Conservation (phyloP, 768 basidiomycete species). For the Gymnopilus junonius region DNA sequence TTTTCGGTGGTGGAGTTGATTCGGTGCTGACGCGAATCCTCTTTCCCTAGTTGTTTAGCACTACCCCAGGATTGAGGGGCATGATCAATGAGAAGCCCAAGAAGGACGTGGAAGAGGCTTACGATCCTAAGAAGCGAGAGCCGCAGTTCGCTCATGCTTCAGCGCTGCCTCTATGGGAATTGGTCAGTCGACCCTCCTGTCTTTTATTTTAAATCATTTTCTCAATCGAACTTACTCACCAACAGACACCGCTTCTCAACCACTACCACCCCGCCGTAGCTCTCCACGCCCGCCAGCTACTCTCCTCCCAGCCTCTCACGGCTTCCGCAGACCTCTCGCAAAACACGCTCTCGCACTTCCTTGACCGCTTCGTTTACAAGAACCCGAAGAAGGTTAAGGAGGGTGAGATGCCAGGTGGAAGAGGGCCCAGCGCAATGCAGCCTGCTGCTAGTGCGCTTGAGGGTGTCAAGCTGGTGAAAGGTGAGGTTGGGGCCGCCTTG, state of each 20-base stretch:
- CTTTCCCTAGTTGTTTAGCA: conserved; percentile 44
- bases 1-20: not conserved
- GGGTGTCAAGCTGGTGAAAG: conserved; percentile 74
- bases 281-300: conserved; percentile 84
- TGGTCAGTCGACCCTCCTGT: conserved; percentile 54
- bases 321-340: conserved; percentile 87
- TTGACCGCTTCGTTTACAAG: conserved; percentile 96
- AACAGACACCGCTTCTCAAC: conserved; percentile 75
- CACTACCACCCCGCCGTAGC: conserved; percentile 94
- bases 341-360: conserved; percentile 93
- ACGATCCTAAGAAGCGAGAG: conserved; percentile 91
- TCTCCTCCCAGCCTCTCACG: conserved; percentile 72
- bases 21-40: not conserved
- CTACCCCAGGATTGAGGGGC: conserved; percentile 42
- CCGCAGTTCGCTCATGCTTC: conserved; percentile 86
- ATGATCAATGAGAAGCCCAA: conserved; percentile 38
- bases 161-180: conserved; percentile 84
- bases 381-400: conserved; percentile 78
- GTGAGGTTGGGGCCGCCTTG: conserved; percentile 51
- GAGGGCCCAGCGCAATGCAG: conserved; percentile 88
- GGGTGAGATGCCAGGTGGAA: conserved; percentile 38
- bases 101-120: conserved; percentile 41
- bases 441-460: conserved; percentile 76
- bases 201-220: no score
- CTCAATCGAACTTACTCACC: not conserved